phyloP scores from a whole-genome alignment of 2,329 filamentous ascomycete species.

The Colletotrichum lupini region DNA sequence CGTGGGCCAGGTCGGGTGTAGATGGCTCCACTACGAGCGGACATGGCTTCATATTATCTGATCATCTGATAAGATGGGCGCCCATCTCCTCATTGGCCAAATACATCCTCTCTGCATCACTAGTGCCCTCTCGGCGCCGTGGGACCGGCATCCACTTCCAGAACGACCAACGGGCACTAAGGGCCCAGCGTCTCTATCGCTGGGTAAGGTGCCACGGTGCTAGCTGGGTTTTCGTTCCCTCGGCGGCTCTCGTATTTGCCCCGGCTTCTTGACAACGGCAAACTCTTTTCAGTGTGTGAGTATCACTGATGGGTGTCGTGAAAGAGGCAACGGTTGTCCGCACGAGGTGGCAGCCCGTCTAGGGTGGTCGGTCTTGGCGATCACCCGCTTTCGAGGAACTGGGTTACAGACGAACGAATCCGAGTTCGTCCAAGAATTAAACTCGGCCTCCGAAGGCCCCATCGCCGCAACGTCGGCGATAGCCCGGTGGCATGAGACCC shows the following conservation, averaged over 20 bases:
- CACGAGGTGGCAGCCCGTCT: slow-evolving; percentile 7
- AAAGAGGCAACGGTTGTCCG: slow-evolving; percentile 12
- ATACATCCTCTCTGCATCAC: slow-evolving; percentile 20
- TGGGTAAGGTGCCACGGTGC: not conserved
- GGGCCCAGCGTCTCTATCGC: not conserved
- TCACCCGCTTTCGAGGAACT: slow-evolving; percentile 11
- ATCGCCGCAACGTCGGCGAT: slow-evolving; percentile 19
- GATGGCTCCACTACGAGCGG: slow-evolving; percentile 14
- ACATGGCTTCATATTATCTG: slow-evolving; percentile 36
- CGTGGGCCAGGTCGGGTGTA: not conserved
- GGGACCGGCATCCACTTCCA: slow-evolving; percentile 6
- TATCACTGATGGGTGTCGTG: not conserved
- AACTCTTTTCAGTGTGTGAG: not conserved
- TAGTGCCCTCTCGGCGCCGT: slow-evolving; percentile 25
- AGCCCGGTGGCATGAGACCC: not conserved
- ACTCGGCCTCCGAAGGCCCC: slow-evolving; percentile 19
- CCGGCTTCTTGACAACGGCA: not conserved
- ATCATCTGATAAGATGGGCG: slow-evolving; percentile 38
- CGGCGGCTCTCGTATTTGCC: slow-evolving; percentile 13
- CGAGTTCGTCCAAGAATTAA: not conserved
- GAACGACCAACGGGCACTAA: not conserved
- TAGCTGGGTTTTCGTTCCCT: not conserved
- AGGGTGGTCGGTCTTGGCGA: slow-evolving; percentile 13
- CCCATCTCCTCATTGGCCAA: slow-evolving; percentile 14
- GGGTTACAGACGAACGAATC: not conserved